Percentiles rank a stretch among this genome's conserved stretches.
phyloP scores from a whole-genome alignment of 768 basidiomycete species.

The Kwoniella europaea region DNA sequence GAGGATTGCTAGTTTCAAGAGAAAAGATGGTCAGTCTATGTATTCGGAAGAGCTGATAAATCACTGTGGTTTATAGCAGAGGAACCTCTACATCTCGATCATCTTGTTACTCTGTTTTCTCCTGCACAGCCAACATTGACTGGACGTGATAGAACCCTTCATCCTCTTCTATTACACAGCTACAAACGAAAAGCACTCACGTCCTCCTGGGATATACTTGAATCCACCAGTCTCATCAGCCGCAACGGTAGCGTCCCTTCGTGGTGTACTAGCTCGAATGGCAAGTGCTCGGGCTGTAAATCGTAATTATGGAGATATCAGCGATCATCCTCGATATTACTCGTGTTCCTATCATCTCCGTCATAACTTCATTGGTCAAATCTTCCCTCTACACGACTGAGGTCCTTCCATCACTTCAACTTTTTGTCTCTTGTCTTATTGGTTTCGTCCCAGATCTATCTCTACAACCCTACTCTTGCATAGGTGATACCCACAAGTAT shows the following conservation, averaged over 20 bases:
- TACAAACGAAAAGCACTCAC: slow-evolving; percentile 47
- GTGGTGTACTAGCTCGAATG: slow-evolving; percentile 33
- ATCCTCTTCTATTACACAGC: not conserved
- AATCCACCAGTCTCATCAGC: slow-evolving; percentile 56
- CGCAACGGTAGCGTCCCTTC: slow-evolving; percentile 38
- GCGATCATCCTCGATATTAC: not conserved
- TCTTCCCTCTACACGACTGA: no score
- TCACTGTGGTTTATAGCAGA: not conserved
- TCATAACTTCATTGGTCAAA: not conserved
- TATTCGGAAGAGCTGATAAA: not conserved
- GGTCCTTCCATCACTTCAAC: no score
- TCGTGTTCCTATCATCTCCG: not conserved
- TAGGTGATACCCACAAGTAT: slow-evolving; percentile 27
- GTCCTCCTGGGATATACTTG: slow-evolving; percentile 59
- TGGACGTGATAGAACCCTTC: no score
- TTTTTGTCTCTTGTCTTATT: no score
- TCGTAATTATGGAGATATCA: not conserved
- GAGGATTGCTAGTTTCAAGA: slow-evolving; percentile 69
- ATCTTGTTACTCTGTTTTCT: no score
- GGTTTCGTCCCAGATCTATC: no score
- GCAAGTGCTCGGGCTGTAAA: slow-evolving; percentile 43
- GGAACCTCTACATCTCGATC: no score
- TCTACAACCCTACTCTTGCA: no score
- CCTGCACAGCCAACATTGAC: no score
- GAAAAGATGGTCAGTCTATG: slow-evolving; percentile 3